phyloP scores from a whole-genome alignment of 1,284 basidiomycete species.

The Fomitiporia mediterranea region DNA sequence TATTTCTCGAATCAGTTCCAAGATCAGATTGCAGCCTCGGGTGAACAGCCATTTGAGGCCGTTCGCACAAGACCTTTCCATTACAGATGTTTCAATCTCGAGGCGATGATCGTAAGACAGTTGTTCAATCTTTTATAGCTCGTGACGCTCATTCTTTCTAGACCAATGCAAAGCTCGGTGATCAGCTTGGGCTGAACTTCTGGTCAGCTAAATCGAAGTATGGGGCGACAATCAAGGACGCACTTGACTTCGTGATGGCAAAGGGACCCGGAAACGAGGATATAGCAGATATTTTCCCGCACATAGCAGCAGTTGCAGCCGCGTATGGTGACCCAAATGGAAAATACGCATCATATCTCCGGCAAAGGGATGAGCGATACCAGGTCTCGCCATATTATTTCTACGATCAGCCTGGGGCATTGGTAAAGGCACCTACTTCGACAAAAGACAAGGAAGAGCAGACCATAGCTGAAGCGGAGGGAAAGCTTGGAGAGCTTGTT shows the following conservation, averaged over 20 bases:
- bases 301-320: conserved; percentile 48
- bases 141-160: conserved; percentile 28
- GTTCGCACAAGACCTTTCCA: conserved; percentile 58
- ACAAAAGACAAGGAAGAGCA: conserved; percentile 7
- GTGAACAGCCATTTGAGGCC: conserved; percentile 61
- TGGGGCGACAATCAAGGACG: conserved; percentile 51
- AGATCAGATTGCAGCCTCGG: conserved; percentile 49
- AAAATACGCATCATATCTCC: conserved; percentile 45
- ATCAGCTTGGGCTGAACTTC: conserved; percentile 45
- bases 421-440: conserved; percentile 24
- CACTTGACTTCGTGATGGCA: conserved; percentile 49
- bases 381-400: conserved; percentile 43
- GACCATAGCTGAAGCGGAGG: conserved; percentile 2
- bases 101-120: conserved; percentile 57
- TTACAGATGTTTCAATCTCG: conserved; percentile 62
- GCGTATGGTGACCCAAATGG: conserved; percentile 54
- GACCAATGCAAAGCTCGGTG: conserved; percentile 52
- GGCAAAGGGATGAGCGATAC: conserved; percentile 32
- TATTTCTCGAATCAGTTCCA: conserved; percentile 46
- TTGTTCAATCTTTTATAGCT: conserved; percentile 16
- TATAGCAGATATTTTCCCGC: conserved; percentile 42
- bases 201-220: conserved; percentile 49
- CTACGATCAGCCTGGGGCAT: conserved; percentile 43
- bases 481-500: background rate
- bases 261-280: conserved; percentile 43